Percentiles rank a stretch among this genome's conserved stretches.
Conservation (phyloP, 352 stramenopile species). For the Phytophthora quininea region DNA sequence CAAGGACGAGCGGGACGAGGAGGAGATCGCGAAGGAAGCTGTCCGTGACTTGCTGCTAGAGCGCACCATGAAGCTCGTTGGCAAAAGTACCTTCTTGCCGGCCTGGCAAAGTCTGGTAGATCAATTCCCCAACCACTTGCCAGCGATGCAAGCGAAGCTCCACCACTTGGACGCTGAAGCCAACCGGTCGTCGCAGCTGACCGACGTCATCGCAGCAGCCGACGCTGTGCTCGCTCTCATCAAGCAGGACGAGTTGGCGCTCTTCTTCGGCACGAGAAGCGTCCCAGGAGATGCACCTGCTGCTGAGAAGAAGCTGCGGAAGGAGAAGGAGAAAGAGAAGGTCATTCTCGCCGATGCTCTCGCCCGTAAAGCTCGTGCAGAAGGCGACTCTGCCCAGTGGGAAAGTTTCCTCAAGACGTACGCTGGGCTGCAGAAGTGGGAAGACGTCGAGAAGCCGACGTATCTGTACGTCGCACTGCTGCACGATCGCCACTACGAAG, state of each 20-base stretch:
- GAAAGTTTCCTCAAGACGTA: conserved; percentile 61
- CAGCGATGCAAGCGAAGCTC: conserved; percentile 65
- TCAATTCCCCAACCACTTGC: conserved; percentile 67
- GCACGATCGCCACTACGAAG: conserved; percentile 58
- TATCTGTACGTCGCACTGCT: conserved; percentile 67
- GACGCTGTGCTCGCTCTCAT: conserved; percentile 67
- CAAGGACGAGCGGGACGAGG: conserved; percentile 74
- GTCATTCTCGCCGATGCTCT: conserved; percentile 75
- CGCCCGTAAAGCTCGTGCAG: conserved; percentile 69
- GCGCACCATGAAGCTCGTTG: conserved; percentile 67
- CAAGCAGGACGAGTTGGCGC: conserved; percentile 66
- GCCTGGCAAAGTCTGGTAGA: conserved; percentile 55
- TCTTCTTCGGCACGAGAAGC: conserved; percentile 74
- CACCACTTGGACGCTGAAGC: conserved; percentile 78
- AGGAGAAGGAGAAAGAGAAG: conserved; percentile 79
- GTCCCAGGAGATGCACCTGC: conserved; percentile 57
- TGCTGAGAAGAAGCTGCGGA: conserved; percentile 70
- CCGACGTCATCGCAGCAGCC: conserved; percentile 57
- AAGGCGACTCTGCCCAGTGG: conserved; percentile 63
- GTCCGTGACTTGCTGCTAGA: conserved; percentile 76
- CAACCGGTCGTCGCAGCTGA: conserved; percentile 46
- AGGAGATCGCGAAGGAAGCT: conserved; percentile 69
- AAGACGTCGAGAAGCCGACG: conserved; percentile 60
- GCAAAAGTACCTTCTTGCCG: conserved; percentile 67
- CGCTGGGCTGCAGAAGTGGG: conserved; percentile 74